phyloP scores from a whole-genome alignment of 306 rosid species.

The Dryas octopetala region DNA sequence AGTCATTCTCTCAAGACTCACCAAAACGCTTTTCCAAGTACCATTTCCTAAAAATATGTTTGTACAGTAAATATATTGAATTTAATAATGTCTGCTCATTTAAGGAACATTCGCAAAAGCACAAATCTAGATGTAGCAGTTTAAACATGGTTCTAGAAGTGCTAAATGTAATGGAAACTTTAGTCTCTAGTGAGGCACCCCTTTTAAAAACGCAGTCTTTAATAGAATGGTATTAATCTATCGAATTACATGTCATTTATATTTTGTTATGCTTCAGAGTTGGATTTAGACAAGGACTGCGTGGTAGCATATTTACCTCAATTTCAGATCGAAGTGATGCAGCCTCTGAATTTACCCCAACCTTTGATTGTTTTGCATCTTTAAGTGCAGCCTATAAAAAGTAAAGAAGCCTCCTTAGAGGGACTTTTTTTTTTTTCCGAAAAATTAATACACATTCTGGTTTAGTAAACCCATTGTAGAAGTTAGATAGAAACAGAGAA shows the following conservation, averaged over 20 bases:
- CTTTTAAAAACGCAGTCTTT: too few species aligned
- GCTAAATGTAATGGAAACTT: too few species aligned
- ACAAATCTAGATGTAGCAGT: too few species aligned
- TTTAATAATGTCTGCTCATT: too few species aligned
- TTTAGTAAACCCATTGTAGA: background rate
- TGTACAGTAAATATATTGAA: too few species aligned
- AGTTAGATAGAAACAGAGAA: background rate
- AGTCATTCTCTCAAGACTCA: too few species aligned
- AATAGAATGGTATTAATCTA: background rate
- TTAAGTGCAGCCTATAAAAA: slow-evolving; percentile 78
- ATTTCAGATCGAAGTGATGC: slow-evolving; percentile 60
- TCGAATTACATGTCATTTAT: background rate
- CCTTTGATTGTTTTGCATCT: slow-evolving; percentile 69
- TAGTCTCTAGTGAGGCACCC: too few species aligned
- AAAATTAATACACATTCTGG: background rate
- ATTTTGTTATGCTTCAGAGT: slow-evolving; percentile 13
- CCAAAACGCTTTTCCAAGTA: too few species aligned
- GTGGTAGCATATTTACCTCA: slow-evolving; percentile 41
- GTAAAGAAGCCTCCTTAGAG: slow-evolving; percentile 19
- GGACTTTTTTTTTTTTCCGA: background rate
- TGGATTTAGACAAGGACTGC: background rate
- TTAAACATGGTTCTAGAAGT: too few species aligned
- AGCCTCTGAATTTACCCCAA: slow-evolving; percentile 60
- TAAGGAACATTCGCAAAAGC: too few species aligned
- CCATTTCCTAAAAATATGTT: too few species aligned